Base-by-base conservation (phyloP, 495 filamentous ascomycete genomes). In the Amorphotheca resinae region DNA sequence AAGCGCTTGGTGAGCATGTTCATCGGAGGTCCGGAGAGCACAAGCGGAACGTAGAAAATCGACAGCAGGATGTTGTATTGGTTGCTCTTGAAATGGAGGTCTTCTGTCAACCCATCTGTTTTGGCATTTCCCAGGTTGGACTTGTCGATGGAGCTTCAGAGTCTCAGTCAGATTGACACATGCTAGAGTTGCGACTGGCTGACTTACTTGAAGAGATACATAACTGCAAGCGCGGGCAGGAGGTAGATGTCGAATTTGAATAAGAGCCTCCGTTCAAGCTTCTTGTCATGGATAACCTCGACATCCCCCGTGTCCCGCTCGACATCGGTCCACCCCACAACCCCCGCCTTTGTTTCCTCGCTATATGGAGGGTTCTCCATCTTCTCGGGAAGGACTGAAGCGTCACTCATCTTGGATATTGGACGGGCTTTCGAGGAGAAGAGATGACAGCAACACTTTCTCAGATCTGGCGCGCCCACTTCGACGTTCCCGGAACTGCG, bases 1-100 rank as follows among this genome's bases (percentile, higher is more conserved):
- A 64, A 76, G 40, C 70, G 76, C 60, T 85, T 84, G 39, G 74
- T 76, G 3, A 81, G 56, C 60, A 86, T 76, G 6, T 69, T 76
- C 26, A 83, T 49, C 1, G 77, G 76, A 2, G 79, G 35, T 3
- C 14, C 37, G 3, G 26, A 28, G 12, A 42, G 41, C n/a, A 34
- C 46, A 52, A 80, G 84, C 4, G 82, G 82, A 20, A 87, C 62
- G 58, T 79, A 85, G 64, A 86, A 87, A 50, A 86, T 75, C 16
- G 70, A 74, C 9, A 86, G 60, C 5, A 84, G 66, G 20, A 74
- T 69, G 54, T 83, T 84, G 62, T 86, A 86, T 48, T 85, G 70
- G 42, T 73, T 70, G 3, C 61, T 53, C 22, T 68, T 64, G 59
- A 86, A 73, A 31, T 68, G 46, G 11, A 80, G 55, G 64, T 77